phyloP scores from a whole-genome alignment of 768 basidiomycete species.

The Suillus weaverae region DNA sequence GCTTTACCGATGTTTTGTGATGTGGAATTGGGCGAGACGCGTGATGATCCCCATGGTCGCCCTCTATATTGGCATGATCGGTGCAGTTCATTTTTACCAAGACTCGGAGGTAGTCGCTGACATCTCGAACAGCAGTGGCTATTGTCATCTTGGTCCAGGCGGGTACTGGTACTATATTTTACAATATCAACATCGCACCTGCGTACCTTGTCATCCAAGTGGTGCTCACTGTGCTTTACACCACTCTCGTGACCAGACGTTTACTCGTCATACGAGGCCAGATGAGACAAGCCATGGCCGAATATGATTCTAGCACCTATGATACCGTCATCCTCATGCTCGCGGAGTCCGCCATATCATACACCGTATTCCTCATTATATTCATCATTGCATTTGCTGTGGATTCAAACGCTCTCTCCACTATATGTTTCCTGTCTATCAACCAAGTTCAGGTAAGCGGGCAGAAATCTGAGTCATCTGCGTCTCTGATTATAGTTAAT shows the following conservation, averaged over 20 bases:
- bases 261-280: not conserved
- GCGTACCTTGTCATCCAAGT: not conserved
- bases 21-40: not conserved
- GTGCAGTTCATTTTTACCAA: not conserved
- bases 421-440: not conserved
- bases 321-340: constrained; percentile 2
- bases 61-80: not conserved
- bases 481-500: not conserved
- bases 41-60: not conserved
- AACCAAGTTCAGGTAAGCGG: not conserved
- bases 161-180: not conserved
- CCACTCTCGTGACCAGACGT: not conserved
- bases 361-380: not conserved
- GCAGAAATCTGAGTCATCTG: not conserved
- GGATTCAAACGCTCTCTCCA: not conserved
- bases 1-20: not conserved
- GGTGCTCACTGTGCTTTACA: not conserved
- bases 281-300: not conserved
- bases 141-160: not conserved
- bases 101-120: not conserved
- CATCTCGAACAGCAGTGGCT: not conserved
- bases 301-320: not conserved
- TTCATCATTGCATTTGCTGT: not conserved
- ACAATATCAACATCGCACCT: not conserved
- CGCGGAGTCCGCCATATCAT: not conserved